Evolutionary conservation across 306 rosid species (phyloP).

Genomic region (Gillenia trifoliata): DNA sequence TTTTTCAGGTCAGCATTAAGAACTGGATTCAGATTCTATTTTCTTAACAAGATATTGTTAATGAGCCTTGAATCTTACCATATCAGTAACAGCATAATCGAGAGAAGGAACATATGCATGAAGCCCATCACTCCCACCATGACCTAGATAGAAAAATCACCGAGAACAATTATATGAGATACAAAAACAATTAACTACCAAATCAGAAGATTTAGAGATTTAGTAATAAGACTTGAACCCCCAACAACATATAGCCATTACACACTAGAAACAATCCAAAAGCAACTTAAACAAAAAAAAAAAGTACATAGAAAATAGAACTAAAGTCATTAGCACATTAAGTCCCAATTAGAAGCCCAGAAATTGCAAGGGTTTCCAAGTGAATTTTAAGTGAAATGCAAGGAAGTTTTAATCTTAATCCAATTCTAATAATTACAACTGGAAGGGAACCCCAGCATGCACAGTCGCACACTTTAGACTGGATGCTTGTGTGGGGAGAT

Average conservation of each 20-base stretch:
- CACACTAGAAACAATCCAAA: background rate
- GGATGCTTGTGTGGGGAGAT: background rate
- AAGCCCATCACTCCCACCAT: conserved; percentile 94
- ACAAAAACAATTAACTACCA: background rate
- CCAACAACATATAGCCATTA: background rate
- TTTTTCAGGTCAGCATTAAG: background rate
- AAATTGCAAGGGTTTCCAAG: background rate
- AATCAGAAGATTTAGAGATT: background rate
- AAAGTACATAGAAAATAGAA: background rate
- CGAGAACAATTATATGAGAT: conserved; percentile 4
- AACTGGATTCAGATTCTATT: background rate
- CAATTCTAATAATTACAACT: background rate
- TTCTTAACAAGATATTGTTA: background rate
- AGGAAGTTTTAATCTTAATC: background rate
- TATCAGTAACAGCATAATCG: conserved; percentile 75
- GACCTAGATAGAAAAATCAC: conserved; percentile 43
- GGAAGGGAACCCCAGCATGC: background rate
- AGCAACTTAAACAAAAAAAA: background rate
- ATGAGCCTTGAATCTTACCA: conserved; percentile 45
- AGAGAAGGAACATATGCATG: conserved; percentile 91
- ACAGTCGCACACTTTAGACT: background rate
- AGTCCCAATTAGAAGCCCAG: background rate
- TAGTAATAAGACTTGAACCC: background rate
- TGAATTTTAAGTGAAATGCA: background rate
- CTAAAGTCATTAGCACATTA: background rate